Base-by-base conservation (phyloP, 2,329 filamentous ascomycete species). In the Sporothrix curviconia region DNA sequence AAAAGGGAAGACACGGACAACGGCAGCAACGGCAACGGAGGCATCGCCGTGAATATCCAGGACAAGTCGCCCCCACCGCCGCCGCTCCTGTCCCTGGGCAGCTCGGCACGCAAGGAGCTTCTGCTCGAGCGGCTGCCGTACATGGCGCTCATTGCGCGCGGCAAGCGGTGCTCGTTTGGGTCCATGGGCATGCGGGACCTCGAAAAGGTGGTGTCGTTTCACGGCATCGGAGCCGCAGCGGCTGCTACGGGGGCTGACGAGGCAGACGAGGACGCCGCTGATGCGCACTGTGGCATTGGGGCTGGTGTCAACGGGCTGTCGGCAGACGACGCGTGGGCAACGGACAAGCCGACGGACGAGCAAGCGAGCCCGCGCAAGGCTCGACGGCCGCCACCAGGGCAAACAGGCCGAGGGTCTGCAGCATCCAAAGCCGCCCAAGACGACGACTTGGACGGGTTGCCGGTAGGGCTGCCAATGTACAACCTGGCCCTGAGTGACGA, bases 81-180 rank as follows among this genome's bases (percentile, higher is more conserved):
- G 58, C 56, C 67, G 1, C 55, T 69, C 1, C 73, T 85, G 15
- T 81, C 83, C 0, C 77, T 86, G 1, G 85, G 86, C 43, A 84
- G 77, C 61, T 82, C 85, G 3, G 84, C 86, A 4, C 84, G 85
- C 36, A 79, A 79, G 42, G 89, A 92, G 69, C 79, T 94, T 75
- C 72, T 96, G 0, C 80, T 96, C 24, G 90, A 97, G 63, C 84
- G 90, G 8, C 78, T 99, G 0, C 94, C 94, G 0, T 97, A 95
- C 70, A 84, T 94, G 77, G 78, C 85, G 1, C 79, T 82, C 52
- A 89, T 96, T 66, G 70, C 74, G 2, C 74, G 78, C 15, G 67
- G 71, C 32, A 67, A 72, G 62, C 73, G 72, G 63, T 68, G 71
- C 64, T 60, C 66, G 15, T 69, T 65, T 32, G 64, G 65, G 22